Evolutionary conservation across 768 basidiomycete species (phyloP), one percentile per base, ranked within the genome.

Genomic region (Coprinopsis strossmayeri): DNA sequence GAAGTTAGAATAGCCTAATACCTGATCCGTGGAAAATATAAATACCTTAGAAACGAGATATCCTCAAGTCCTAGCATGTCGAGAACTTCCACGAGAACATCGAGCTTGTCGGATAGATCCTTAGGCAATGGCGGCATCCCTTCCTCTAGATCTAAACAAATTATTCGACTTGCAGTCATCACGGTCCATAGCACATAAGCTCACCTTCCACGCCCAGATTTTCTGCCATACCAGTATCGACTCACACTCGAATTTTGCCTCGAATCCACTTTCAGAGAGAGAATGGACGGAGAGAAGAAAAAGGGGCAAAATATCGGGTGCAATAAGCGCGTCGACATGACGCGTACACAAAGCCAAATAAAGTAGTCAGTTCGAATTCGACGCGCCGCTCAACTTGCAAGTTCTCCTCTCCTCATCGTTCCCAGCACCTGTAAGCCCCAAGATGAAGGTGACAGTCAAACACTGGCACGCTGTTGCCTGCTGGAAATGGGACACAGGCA

Each of bases 381-480:
- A 34, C 23, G 23, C 11, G 23, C 7, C 23, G 40, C 40, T 18
- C 17, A 18, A 21, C 21, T 24, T 26, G 18, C n/a, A n/a, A n/a
- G n/a, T 25, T 42, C 41, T 47, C 46, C 24, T 17, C n/a, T 28
- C 26, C 45, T 20, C 45, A 32, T 27, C 48, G 42, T 23, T 23
- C 39, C 28, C 47, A 25, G 32, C 5, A 38, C 25, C 46, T 26
- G 18, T 7, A 30, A 27, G n/a, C 13, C 24, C 40, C 9, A 23
- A 5, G 21, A 91, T 93, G 91, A 92, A 85, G 62, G 81, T 93
- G 17, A 79, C 68, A 32, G 72, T 95, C 54, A 92, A 91, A 61
- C 77, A 79, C 56, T 92, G 88, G 86, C 82, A 89, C 64, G 87
- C 87, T 2, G 85, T 95, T 34, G 92, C 91, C 0, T 81, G 86